A percentile compares a stretch with the other conserved stretches of the same genome.
Conservation (phyloP, 1,284 basidiomycete genomes). For the Singerocomus rubriflavus region DNA sequence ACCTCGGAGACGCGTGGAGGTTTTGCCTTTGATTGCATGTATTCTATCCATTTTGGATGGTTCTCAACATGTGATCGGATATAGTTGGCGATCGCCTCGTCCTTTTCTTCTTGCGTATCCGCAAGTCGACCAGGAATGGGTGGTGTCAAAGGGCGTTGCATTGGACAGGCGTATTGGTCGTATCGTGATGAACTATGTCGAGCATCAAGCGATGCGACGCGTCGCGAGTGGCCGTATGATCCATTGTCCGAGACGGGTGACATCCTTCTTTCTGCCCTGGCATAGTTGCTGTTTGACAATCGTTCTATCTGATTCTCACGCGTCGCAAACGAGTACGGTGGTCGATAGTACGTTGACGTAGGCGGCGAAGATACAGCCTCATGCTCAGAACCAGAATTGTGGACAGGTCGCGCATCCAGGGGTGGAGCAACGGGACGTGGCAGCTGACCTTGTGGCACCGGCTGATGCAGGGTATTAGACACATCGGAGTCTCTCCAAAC, state of each 20-base stretch:
- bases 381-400: slow-evolving; percentile 16
- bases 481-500: slow-evolving; percentile 4
- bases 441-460: slow-evolving; percentile 27
- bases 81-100: slow-evolving; percentile 38
- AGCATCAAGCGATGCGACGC: slow-evolving; percentile 9
- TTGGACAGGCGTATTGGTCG: not conserved
- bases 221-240: slow-evolving; percentile 20
- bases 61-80: slow-evolving; percentile 40
- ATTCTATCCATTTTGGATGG: slow-evolving; percentile 39
- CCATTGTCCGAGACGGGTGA: slow-evolving; percentile 21
- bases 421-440: slow-evolving; percentile 28
- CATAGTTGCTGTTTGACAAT: slow-evolving; percentile 24
- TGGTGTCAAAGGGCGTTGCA: slow-evolving; percentile 18
- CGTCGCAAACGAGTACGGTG: slow-evolving; percentile 14
- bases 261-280: slow-evolving; percentile 3
- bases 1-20: slow-evolving; percentile 42
- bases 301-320: slow-evolving; percentile 30
- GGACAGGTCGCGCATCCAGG: slow-evolving; percentile 13
- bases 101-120: slow-evolving; percentile 36
- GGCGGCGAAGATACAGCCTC: slow-evolving; percentile 12
- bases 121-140: slow-evolving; percentile 27
- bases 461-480: slow-evolving; percentile 23
- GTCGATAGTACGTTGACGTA: slow-evolving; percentile 1
- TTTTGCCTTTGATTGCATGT: slow-evolving; percentile 41
- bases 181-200: not conserved